These are phyloP conservation scores for Penicillium simplicissimum DNA, from an alignment of 495 filamentous ascomycete species.

Conservation along the genomic window DNA sequence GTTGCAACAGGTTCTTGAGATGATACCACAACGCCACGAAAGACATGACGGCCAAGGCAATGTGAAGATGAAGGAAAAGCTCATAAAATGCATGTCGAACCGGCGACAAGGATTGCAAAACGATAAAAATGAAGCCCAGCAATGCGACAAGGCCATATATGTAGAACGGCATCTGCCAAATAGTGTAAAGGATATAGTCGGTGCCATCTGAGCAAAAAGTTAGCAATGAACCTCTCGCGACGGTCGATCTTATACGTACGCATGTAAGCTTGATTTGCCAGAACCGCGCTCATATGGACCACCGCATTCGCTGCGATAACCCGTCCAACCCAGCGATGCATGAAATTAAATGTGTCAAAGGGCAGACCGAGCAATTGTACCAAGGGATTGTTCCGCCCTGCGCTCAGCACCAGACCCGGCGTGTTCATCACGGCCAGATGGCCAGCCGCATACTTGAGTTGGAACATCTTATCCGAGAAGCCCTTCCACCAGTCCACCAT, in stretches of 20 bases:
- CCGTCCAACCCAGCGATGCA: conserved; percentile 50
- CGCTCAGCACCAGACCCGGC: conserved; percentile 41
- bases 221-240: neutral
- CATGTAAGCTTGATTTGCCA: conserved; percentile 29
- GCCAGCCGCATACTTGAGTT: conserved; percentile 43
- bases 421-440: conserved; percentile 47
- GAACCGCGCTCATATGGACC: conserved; percentile 38
- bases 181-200: conserved; percentile 27
- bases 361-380: conserved; percentile 38
- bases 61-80: conserved; percentile 56
- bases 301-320: conserved; percentile 37
- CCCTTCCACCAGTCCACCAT: conserved; percentile 43
- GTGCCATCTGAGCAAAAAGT: conserved; percentile 24
- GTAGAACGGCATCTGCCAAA: conserved; percentile 39
- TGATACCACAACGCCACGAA: conserved; percentile 58
- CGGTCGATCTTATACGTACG: conserved; percentile 23
- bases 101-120: conserved; percentile 52
- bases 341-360: conserved; percentile 47
- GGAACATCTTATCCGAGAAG: conserved; percentile 36
- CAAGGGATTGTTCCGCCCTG: conserved; percentile 47
- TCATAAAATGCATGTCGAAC: conserved; percentile 61
- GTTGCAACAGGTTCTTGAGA: conserved; percentile 45
- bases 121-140: conserved; percentile 49
- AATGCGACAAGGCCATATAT: conserved; percentile 41
- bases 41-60: conserved; percentile 47